Evolutionary conservation across 163 green algal genomes (phyloP), one percentile per base, ranked within the genome.

Genomic region (Volvox carteri): DNA sequence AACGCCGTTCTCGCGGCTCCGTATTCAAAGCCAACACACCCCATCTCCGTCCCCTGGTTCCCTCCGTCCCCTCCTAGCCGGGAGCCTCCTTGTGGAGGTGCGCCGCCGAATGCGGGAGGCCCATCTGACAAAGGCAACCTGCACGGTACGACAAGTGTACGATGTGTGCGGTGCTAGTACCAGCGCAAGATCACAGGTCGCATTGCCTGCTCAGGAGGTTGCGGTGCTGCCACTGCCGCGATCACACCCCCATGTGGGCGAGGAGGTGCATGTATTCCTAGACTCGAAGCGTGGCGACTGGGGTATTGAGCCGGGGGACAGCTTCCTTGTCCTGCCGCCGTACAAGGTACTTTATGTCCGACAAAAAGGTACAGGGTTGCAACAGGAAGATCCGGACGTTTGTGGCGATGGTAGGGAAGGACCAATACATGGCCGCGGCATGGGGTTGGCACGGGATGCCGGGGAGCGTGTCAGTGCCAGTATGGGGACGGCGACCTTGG

Each of bases 311-410:
- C 1, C 35, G 25, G 67, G 81, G 44, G 58, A 39, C 5, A n/a
- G 50, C 0, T 23, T 88, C 46, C 81, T 88, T 5, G 65, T 88
- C 30, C 67, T 88, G 46, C 62, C 48, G 81, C 81, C 81, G 67
- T 88, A 88, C 81, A 80, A 79, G 23, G 12, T 88, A 1, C 25
- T 88, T 42, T 52, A 35, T 7, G 6, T 85, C n/a, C 7, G 5
- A 23, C 42, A n/a, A 5, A 30, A 44, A 28, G 68, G 33, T 4
- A 9, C 7, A n/a, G n/a, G n/a, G n/a, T n/a, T n/a, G n/a, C n/a
- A n/a, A n/a, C n/a, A n/a, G n/a, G n/a, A n/a, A n/a, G n/a, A n/a
- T n/a, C n/a, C n/a, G n/a, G n/a, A n/a, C n/a, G n/a, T n/a, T n/a
- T n/a, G n/a, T 0, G 75, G 23, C 2, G 30, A 30, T 44, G 48